phyloP scores from a whole-genome alignment of 2,329 filamentous ascomycete species.

The Botrytis deweyae region DNA sequence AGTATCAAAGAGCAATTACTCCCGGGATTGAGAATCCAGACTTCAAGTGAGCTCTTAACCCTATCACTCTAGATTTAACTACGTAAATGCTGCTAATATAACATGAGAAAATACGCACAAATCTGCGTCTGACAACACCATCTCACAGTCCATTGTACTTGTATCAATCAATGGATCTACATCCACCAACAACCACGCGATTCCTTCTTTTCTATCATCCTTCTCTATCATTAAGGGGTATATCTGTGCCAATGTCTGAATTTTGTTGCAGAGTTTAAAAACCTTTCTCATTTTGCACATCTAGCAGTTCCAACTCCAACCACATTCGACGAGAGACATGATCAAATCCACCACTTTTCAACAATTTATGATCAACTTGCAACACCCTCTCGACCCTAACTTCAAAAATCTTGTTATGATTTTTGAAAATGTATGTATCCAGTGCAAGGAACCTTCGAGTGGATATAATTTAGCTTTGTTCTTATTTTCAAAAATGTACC shows the following conservation, averaged over 20 bases:
- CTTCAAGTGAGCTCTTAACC: neutral
- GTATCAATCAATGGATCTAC: neutral
- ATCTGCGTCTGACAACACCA: neutral
- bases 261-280: neutral
- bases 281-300: neutral
- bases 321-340: neutral
- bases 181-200: neutral
- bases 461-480: neutral
- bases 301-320: neutral
- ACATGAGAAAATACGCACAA: neutral
- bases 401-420: neutral
- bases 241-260: neutral
- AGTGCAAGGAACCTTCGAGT: neutral
- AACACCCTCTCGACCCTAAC: neutral
- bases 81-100: neutral
- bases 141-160: neutral
- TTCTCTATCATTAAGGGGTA: neutral
- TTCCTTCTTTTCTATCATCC: neutral
- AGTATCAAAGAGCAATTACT: neutral
- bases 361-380: neutral
- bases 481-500: neutral
- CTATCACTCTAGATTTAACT: neutral
- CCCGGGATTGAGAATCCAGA: neutral
- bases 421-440: neutral
- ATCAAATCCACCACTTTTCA: neutral